Percentiles rank a stretch among this genome's conserved stretches.
Evolutionary conservation across 352 stramenopile genomes (phyloP).

Genomic region (Pythium sukuiense): DNA sequence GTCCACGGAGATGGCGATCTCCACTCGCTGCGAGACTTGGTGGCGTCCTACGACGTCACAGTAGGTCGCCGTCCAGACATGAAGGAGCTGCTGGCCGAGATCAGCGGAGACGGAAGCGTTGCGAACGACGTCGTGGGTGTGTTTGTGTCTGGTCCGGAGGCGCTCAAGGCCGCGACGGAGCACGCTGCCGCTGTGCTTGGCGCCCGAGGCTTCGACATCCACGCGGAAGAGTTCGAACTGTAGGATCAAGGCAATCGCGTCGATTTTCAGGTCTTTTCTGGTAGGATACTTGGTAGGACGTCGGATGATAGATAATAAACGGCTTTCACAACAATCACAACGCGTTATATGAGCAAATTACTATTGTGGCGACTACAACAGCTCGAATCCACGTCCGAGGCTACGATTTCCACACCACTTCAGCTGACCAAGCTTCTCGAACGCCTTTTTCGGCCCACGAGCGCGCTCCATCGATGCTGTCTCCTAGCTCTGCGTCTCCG

Average conservation of each 20-base stretch:
- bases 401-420: too few relatives aligned
- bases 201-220: conserved; percentile 24
- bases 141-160: conserved; percentile 27
- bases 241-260: background rate
- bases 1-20: background rate
- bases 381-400: too few relatives aligned
- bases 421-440: too few relatives aligned
- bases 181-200: conserved; percentile 18
- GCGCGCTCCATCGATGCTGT: too few relatives aligned
- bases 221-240: conserved; percentile 26
- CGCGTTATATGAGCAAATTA: too few relatives aligned
- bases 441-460: too few relatives aligned
- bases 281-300: too few relatives aligned
- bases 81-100: background rate
- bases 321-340: too few relatives aligned
- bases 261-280: too few relatives aligned
- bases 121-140: conserved; percentile 21
- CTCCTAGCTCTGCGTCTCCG: too few relatives aligned
- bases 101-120: background rate
- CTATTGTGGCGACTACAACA: too few relatives aligned
- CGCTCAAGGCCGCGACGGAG: conserved; percentile 23
- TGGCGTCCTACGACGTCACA: conserved; percentile 10
- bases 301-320: too few relatives aligned
- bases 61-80: conserved; percentile 13
- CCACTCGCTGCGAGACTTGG: conserved; percentile 16